These are phyloP conservation scores for Lycium barbarum DNA, from an alignment of 257 asterid genomes.

Conservation along the genomic window DNA sequence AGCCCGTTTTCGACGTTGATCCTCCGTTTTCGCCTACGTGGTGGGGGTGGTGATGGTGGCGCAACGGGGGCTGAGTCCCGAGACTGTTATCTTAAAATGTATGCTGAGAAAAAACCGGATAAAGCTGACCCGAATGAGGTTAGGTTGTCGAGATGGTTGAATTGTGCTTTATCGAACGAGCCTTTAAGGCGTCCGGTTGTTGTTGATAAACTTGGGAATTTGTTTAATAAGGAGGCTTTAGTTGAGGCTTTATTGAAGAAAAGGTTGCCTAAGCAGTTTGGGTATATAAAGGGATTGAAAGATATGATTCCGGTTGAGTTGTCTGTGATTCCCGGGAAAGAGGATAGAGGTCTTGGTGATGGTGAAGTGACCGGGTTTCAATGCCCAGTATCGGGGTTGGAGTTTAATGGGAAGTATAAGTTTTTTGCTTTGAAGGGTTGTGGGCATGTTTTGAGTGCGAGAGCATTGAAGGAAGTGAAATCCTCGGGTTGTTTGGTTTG, in stretches of 20 bases:
- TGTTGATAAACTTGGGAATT: constrained; percentile 79
- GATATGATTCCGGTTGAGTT: constrained; percentile 84
- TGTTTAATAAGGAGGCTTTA: constrained; percentile 86
- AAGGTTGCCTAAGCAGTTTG: constrained; percentile 76
- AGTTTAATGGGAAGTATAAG: constrained; percentile 80
- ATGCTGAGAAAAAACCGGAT: constrained; percentile 82
- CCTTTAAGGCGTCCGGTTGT: constrained; percentile 81
- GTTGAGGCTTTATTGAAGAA: constrained; percentile 88
- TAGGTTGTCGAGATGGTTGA: constrained; percentile 79
- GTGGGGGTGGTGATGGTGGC: constrained; percentile 98
- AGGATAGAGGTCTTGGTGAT: constrained; percentile 38
- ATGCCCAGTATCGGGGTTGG: constrained; percentile 81
- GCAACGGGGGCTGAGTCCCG: constrained; percentile 96
- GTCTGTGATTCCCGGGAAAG: constrained; percentile 54
- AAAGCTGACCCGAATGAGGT: constrained; percentile 80
- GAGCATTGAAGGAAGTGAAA: constrained; percentile 89
- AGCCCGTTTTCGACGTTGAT: constrained; percentile 66
- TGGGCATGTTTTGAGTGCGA: constrained; percentile 90
- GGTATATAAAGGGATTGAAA: constrained; percentile 87
- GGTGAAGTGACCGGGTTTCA: constrained; percentile 53
- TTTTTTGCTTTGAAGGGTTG: constrained; percentile 71
- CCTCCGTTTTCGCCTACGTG: constrained; percentile 60
- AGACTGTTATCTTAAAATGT: constrained; percentile 89
- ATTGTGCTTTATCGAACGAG: constrained; percentile 84
- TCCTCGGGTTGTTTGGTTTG: constrained; percentile 78